Evolutionary conservation across 768 basidiomycete genomes (phyloP).

Genomic region (Termitomyces sp.): DNA sequence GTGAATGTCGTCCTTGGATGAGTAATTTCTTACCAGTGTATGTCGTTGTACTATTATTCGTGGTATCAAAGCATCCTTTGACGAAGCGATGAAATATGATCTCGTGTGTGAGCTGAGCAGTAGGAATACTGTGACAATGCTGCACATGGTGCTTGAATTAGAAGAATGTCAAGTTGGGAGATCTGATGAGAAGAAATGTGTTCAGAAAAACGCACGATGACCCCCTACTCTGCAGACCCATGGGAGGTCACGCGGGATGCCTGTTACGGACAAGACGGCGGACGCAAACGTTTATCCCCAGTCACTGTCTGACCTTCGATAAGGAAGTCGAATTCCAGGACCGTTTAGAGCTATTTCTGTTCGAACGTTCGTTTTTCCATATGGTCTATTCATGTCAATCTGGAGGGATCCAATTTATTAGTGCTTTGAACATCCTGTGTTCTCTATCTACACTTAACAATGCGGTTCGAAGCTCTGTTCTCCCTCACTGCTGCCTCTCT

Average conservation of each 20-base stretch:
- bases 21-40: too few relatives aligned
- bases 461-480: neutral
- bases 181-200: neutral
- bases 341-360: neutral
- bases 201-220: neutral
- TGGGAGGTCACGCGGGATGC: neutral
- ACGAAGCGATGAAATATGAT: too few relatives aligned
- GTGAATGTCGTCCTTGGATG: too few relatives aligned
- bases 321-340: too few relatives aligned
- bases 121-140: too few relatives aligned
- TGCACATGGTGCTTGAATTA: too few relatives aligned
- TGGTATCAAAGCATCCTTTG: too few relatives aligned
- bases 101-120: too few relatives aligned
- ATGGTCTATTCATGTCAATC: neutral
- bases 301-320: too few relatives aligned
- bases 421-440: neutral
- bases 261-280: too few relatives aligned
- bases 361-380: constrained; percentile 5
- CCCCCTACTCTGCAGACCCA: neutral
- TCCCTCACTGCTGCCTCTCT: neutral
- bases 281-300: neutral
- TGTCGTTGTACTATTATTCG: too few relatives aligned
- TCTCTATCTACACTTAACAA: neutral
- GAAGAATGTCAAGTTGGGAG: too few relatives aligned
- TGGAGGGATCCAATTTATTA: neutral